Evolutionary conservation across 805 yeast species (phyloP).

Genomic region (Ogataea naganishii): DNA sequence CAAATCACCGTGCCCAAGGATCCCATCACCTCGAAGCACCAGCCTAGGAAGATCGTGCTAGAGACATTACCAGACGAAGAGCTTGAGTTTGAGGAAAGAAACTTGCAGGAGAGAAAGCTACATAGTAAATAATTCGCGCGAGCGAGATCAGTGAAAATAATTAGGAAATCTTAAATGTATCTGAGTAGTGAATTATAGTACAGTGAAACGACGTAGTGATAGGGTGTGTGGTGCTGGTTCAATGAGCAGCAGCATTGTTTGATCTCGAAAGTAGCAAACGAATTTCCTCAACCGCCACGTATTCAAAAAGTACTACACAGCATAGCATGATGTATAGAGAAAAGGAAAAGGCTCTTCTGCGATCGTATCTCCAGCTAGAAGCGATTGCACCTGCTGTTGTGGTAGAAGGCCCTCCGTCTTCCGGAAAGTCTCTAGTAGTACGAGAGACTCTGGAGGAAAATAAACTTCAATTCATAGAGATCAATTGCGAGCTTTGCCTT

Average conservation of each 20-base stretch:
- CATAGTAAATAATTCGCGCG: too few relatives aligned
- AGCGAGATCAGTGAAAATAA: too few relatives aligned
- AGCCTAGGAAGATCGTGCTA: constrained; percentile 15
- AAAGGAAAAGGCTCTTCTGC: constrained; percentile 26
- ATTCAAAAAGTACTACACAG: too few relatives aligned
- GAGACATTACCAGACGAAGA: constrained; percentile 25
- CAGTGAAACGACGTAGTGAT: too few relatives aligned
- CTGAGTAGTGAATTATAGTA: too few relatives aligned
- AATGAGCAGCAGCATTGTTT: too few relatives aligned
- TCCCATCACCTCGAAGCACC: constrained; percentile 8
- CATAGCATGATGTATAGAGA: too few relatives aligned
- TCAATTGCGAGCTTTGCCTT: constrained; percentile 38
- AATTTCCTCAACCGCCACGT: too few relatives aligned
- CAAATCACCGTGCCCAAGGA: constrained; percentile 43
- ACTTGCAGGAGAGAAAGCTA: too few relatives aligned
- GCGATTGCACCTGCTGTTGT: constrained; percentile 28
- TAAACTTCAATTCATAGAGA: constrained; percentile 19
- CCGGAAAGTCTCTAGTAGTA: constrained; percentile 38
- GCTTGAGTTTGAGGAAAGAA: constrained; percentile 14
- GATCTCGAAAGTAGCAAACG: too few relatives aligned
- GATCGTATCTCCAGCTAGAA: constrained; percentile 23
- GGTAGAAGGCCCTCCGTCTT: constrained; percentile 39
- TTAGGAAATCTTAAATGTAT: too few relatives aligned
- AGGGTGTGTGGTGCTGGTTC: too few relatives aligned
- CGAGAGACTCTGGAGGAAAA: constrained; percentile 9